Evolutionary conservation across 768 basidiomycete genomes (phyloP), one percentile per base, ranked within the genome.

Genomic region (Boletus patriciae): DNA sequence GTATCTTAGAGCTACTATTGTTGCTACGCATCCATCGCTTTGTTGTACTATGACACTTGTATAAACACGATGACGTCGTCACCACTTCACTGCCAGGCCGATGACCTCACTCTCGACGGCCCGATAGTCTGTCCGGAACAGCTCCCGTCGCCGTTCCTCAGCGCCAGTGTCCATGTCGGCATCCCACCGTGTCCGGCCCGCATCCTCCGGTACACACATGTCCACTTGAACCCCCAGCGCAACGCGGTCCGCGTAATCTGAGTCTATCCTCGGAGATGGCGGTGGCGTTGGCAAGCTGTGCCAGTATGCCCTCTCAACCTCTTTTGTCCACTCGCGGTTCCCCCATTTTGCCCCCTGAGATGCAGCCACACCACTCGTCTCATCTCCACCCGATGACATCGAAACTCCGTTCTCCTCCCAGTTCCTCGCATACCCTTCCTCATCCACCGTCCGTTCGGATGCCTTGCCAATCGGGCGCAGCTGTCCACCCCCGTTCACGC

Each of bases 401-500:
- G 53, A 54, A 29, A 83, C 82, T 6, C 85, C 87, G 51, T 70
- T 76, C 50, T 77, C 82, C 46, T 77, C 78, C 83, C 88, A 85
- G 45, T 87, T 78, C 60, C 88, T 75, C 55, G 71, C 62, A 64
- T 84, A 85, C 10, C 88, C 89, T 69, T 92, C 91, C 51, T 75
- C 83, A 66, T 93, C 81, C 47, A 54, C 63, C n/a, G 54, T 52
- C 40, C 67, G 66, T 42, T 68, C 69, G 27, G 63, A 52, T 8
- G 51, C 53, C 42, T 60, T 60, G 43, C 58, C 40, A 43, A 54
- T 57, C 23, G 58, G 61, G 34, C 65, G 59, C 41, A 71, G 71
- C 76, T 98, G 97, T 6, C 97, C 97, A 21, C 96, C 97, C 9
- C 97, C 97, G 69, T 98, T 98, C 41, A 97, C 92, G 71, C 97